phyloP scores from a whole-genome alignment of 1,284 basidiomycete species.

The Puccinia coronata region DNA sequence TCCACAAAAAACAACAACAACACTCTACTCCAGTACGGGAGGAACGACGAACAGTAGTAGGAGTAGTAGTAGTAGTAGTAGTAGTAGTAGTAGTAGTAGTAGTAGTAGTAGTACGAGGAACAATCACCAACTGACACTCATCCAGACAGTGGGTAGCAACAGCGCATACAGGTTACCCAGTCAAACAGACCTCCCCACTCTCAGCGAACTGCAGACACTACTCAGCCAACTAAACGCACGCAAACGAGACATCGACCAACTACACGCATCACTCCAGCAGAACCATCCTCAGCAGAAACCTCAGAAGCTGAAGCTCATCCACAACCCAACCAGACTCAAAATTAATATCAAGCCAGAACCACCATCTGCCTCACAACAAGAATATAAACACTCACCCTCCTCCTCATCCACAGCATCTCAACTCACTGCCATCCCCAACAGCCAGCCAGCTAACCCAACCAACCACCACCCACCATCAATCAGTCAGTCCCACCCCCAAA shows the following conservation, averaged over 20 bases:
- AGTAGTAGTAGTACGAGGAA: too few species aligned
- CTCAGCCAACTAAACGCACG: background rate
- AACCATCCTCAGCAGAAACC: background rate
- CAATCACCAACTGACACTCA: too few species aligned
- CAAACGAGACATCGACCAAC: background rate
- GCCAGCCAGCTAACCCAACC: too few species aligned
- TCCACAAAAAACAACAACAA: too few species aligned
- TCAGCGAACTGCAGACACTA: constrained; percentile 1
- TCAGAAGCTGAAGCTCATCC: background rate
- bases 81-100: too few species aligned
- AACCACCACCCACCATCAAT: too few species aligned
- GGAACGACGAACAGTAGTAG: too few species aligned
- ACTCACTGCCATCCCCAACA: too few species aligned
- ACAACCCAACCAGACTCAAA: background rate
- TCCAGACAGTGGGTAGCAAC: background rate
- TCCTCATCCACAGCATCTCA: background rate
- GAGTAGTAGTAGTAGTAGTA: too few species aligned
- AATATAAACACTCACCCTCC: background rate
- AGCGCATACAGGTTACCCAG: background rate
- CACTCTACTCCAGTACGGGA: too few species aligned
- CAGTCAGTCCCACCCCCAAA: background rate
- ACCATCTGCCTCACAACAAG: background rate
- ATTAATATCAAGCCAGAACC: background rate
- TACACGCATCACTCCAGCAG: background rate
- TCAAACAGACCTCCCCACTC: constrained; percentile 9